Percentiles rank a stretch among this genome's conserved stretches.
phyloP scores from a whole-genome alignment of 345 rosid species.

The Diplotaxis tenuifolia region DNA sequence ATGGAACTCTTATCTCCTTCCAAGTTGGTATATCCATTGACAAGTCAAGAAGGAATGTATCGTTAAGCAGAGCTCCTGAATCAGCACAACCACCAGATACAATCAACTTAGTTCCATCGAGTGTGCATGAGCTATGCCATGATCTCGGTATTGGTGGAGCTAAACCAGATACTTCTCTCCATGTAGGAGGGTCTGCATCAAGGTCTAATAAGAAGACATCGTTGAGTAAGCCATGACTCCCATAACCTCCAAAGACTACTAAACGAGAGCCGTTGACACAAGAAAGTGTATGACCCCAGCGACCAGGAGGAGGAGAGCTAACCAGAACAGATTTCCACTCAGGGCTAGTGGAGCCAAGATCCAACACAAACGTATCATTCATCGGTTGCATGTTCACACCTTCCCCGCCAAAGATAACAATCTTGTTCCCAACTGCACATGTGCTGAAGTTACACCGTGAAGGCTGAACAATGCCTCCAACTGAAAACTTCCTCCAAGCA shows the following conservation, averaged over 20 bases:
- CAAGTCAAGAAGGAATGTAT: slow-evolving; percentile 83
- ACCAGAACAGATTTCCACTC: slow-evolving; percentile 89
- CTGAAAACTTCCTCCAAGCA: slow-evolving; percentile 86
- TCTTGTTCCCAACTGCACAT: slow-evolving; percentile 87
- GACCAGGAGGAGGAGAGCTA: slow-evolving; percentile 94
- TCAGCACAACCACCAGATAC: slow-evolving; percentile 98
- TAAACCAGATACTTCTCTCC: slow-evolving; percentile 91
- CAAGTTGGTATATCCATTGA: slow-evolving; percentile 90
- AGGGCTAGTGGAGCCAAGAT: slow-evolving; percentile 72
- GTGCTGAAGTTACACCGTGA: slow-evolving; percentile 91
- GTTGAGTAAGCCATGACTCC: slow-evolving; percentile 80
- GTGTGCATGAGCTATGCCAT: slow-evolving; percentile 98
- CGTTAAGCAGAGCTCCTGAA: slow-evolving; percentile 86
- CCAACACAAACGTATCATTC: slow-evolving; percentile 92
- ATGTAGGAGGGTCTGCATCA: slow-evolving; percentile 83
- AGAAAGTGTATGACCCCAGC: slow-evolving; percentile 95
- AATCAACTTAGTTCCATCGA: slow-evolving; percentile 87
- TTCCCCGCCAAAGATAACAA: slow-evolving; percentile 93
- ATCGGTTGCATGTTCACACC: slow-evolving; percentile 95
- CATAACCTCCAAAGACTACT: slow-evolving; percentile 94
- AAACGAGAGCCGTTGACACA: slow-evolving; percentile 81
- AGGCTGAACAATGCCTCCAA: slow-evolving; percentile 89
- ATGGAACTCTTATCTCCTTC: slow-evolving; percentile 85
- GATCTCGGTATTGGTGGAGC: slow-evolving; percentile 95
- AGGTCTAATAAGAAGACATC: slow-evolving; percentile 85